Percentiles rank a stretch among this genome's conserved stretches.
phyloP scores from a whole-genome alignment of 805 yeast genomes.

The Dipodascus geniculatus region DNA sequence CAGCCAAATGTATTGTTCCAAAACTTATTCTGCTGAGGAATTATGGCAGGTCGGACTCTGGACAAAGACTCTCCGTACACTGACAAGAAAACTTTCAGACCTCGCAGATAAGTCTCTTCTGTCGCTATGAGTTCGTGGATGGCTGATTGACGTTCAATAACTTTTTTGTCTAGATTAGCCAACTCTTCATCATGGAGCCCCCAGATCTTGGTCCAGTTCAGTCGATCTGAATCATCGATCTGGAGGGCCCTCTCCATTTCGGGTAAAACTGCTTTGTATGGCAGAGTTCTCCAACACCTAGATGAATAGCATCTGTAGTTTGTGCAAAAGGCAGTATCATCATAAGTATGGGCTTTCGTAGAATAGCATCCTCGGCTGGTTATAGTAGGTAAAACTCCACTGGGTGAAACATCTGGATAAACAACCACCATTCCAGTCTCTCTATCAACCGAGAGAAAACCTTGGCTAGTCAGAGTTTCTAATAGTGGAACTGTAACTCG shows the following conservation, averaged over 20 bases:
- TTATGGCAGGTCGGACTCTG: constrained; percentile 30
- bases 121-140: constrained; percentile 62
- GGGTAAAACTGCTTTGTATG: constrained; percentile 7
- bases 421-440: constrained; percentile 7
- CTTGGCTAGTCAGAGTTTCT: constrained; percentile 15
- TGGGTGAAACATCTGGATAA: not conserved
- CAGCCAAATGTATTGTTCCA: constrained; percentile 46
- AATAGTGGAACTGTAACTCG: constrained; percentile 19
- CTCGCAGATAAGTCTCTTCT: constrained; percentile 58
- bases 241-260: constrained; percentile 13
- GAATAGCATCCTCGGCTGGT: constrained; percentile 27
- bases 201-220: constrained; percentile 19
- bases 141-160: constrained; percentile 58
- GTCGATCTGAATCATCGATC: constrained; percentile 12
- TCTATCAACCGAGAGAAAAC: constrained; percentile 13
- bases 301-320: constrained; percentile 21
- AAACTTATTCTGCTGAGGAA: constrained; percentile 43
- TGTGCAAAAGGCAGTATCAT: constrained; percentile 2
- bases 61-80: constrained; percentile 38
- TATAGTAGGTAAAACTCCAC: constrained; percentile 26
- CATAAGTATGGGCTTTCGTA: constrained; percentile 6
- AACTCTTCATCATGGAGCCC: constrained; percentile 14
- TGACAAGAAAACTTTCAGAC: constrained; percentile 53
- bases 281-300: constrained; percentile 17
- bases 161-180: constrained; percentile 20